Conservation (phyloP, 1,284 basidiomycete species). For the Puccinia coronata region DNA sequence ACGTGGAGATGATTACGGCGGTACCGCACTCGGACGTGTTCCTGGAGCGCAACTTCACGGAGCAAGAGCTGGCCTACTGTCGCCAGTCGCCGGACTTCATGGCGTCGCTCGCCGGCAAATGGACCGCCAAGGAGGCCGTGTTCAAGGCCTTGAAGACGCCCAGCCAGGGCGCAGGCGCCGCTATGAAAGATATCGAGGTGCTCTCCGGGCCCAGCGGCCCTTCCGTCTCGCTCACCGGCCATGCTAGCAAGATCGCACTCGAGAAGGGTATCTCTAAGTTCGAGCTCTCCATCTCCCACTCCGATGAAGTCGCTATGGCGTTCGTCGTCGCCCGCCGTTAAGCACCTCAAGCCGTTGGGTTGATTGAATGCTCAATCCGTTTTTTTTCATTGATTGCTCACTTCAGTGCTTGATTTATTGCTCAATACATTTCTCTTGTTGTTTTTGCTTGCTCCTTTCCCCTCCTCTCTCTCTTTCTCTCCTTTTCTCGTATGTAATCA, state of each 20-base stretch:
- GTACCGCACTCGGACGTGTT: slow-evolving; percentile 83
- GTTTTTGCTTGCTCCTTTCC: too few species aligned
- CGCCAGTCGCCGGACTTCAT: slow-evolving; percentile 77
- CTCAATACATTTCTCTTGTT: too few species aligned
- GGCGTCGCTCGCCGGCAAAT: slow-evolving; percentile 91
- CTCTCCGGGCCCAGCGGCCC: slow-evolving; percentile 64
- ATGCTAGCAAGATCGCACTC: slow-evolving; percentile 73
- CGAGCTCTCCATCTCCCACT: slow-evolving; percentile 72
- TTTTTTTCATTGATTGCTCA: background rate
- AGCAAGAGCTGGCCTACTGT: slow-evolving; percentile 84
- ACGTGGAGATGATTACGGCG: slow-evolving; percentile 78
- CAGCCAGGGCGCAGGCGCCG: slow-evolving; percentile 85
- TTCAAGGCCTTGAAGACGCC: slow-evolving; percentile 94
- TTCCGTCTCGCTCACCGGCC: slow-evolving; percentile 69
- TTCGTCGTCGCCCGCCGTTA: slow-evolving; percentile 40
- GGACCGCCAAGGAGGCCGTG: slow-evolving; percentile 96
- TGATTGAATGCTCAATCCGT: background rate
- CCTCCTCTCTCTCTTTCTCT: too few species aligned
- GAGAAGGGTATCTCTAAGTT: slow-evolving; percentile 74
- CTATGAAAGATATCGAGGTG: slow-evolving; percentile 97
- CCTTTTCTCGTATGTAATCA: too few species aligned
- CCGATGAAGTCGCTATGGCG: slow-evolving; percentile 46
- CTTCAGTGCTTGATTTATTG: background rate
- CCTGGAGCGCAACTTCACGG: slow-evolving; percentile 87
- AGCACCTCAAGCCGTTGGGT: background rate